Percentiles rank a stretch among this genome's conserved stretches.
Conservation (phyloP, 2,329 filamentous ascomycete species). For the Chaetomium olivaceum region DNA sequence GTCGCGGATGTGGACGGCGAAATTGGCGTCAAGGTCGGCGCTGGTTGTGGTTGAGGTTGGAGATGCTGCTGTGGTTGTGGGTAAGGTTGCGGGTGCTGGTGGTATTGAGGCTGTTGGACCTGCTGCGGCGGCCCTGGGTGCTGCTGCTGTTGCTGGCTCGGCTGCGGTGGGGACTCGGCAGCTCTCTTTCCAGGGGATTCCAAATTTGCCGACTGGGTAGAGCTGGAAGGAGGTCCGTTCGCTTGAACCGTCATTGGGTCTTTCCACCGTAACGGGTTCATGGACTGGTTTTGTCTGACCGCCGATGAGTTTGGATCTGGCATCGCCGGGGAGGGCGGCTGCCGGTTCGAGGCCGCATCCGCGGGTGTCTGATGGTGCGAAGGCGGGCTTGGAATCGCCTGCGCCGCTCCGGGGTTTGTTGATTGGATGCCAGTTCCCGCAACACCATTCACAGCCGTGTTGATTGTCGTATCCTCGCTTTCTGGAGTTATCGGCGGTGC, state of each 20-base stretch:
- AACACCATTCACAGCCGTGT: constrained; percentile 9
- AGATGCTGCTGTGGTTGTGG: constrained; percentile 16
- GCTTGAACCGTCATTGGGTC: constrained; percentile 27
- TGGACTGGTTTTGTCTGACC: background rate
- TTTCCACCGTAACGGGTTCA: constrained; percentile 19
- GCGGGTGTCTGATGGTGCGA: constrained; percentile 9
- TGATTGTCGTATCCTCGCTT: background rate
- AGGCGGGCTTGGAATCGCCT: constrained; percentile 20
- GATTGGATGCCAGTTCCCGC: constrained; percentile 2
- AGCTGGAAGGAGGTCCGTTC: background rate
- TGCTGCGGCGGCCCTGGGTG: background rate
- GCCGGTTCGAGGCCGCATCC: background rate
- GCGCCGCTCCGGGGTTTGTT: constrained; percentile 12
- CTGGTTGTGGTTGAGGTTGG: constrained; percentile 12
- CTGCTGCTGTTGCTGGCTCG: background rate
- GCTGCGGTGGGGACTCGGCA: constrained; percentile 6
- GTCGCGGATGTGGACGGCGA: background rate
- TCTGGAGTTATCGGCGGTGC: constrained; percentile 15
- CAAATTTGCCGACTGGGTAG: constrained; percentile 21
- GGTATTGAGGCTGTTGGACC: background rate
- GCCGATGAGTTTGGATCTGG: background rate
- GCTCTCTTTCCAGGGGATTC: background rate
- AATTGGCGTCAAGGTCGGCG: background rate
- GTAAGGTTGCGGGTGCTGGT: background rate
- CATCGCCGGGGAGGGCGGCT: background rate